Evolutionary conservation across 2,329 filamentous ascomycete genomes (phyloP), one percentile per base, ranked within the genome.

Genomic region (Beauveria sp.): DNA sequence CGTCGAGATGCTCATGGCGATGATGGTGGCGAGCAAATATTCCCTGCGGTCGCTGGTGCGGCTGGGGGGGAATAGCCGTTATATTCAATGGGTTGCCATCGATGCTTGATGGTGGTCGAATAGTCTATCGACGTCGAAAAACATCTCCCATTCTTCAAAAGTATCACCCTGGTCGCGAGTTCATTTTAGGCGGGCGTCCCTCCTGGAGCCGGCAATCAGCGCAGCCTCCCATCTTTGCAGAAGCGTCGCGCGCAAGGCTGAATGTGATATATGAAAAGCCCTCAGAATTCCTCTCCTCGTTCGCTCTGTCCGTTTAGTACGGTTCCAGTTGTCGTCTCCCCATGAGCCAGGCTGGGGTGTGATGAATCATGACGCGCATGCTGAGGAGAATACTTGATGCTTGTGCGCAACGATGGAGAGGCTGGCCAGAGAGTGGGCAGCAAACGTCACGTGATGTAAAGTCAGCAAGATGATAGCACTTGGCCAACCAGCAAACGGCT

Each of bases 391-490:
- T 47, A 42, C 20, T 38, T 47, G 20, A 55, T 22, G 50, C 51
- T 40, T 55, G 51, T 49, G 58, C 26, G 58, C 28, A 43, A n/a
- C 49, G 51, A 61, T 49, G 24, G 14, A 55, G n/a, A 20, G 43
- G 28, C 28, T 10, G 26, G 12, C 45, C 24, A 18, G 16, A 47
- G 42, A 47, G 51, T 47, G 58, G 42, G 16, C 3, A 42, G 16
- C 18, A 18, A n/a, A 2, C 24, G 3, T 54, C 58, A 61, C 58
- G 58, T 61, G 58, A 50, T 34, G 16, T 5, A 24, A 52, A 52
- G 10, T 30, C 50, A 20, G 10, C 45, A 22, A 22, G 10, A 14
- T 22, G 34, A 38, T 16, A 16, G 34, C 34, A 14, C 34, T 16
- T 16, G 34, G 34, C 5, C 34, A 38, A 5, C 14, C 14, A 5